phyloP scores from a whole-genome alignment of 108 stramenopile genomes.

The Pseudonitzschia delicatissima region DNA sequence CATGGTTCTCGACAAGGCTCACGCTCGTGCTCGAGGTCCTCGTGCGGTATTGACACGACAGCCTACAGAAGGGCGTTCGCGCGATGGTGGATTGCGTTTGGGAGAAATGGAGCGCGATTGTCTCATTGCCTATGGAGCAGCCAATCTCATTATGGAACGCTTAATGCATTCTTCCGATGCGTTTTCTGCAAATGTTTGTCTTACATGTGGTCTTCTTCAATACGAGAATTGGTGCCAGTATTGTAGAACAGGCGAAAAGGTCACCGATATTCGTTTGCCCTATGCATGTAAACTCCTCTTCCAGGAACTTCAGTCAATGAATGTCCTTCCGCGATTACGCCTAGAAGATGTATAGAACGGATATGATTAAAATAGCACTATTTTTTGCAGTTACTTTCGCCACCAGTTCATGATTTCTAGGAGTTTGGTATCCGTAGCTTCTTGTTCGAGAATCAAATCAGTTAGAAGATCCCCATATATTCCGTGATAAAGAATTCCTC shows the following conservation, averaged over 20 bases:
- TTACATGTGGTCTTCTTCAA: slow-evolving; percentile 92
- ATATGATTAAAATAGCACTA: neutral
- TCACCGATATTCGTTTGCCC: slow-evolving; percentile 90
- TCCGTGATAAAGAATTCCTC: slow-evolving; percentile 82
- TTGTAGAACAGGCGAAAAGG: slow-evolving; percentile 91
- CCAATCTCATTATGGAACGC: slow-evolving; percentile 98
- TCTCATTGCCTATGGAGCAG: slow-evolving; percentile 99
- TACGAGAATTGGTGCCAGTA: slow-evolving; percentile 96
- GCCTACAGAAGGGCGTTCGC: slow-evolving; percentile 98
- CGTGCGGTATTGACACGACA: slow-evolving; percentile 98
- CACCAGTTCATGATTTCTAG: slow-evolving; percentile 25
- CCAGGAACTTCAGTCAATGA: slow-evolving; percentile 98
- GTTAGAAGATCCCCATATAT: slow-evolving; percentile 65
- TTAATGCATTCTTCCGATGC: slow-evolving; percentile 99
- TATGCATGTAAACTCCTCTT: slow-evolving; percentile 99
- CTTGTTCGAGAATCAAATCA: slow-evolving; percentile 37
- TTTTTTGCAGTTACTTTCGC: slow-evolving; percentile 8
- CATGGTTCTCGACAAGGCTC: slow-evolving; percentile 99
- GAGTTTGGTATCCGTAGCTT: slow-evolving; percentile 17
- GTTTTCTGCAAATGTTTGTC: slow-evolving; percentile 96
- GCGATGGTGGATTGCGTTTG: slow-evolving; percentile 97
- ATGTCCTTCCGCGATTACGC: slow-evolving; percentile 82
- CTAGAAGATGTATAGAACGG: slow-evolving; percentile 51
- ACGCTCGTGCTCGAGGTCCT: slow-evolving; percentile 96
- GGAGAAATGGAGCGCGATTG: slow-evolving; percentile 99